phyloP scores from a whole-genome alignment of 768 basidiomycete species.

The Brasilioporus rufonigricans region DNA sequence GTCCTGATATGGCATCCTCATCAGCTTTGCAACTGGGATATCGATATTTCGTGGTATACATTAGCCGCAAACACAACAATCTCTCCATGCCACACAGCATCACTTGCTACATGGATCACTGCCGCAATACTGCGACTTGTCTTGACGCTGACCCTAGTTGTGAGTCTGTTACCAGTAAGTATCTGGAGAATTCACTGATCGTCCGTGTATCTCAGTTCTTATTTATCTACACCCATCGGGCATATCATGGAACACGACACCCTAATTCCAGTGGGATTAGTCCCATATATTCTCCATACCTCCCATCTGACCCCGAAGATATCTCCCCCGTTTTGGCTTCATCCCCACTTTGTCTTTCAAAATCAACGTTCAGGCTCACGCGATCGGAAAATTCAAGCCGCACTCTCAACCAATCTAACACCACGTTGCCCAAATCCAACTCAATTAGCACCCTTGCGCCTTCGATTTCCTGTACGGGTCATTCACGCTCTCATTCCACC shows the following conservation, averaged over 20 bases:
- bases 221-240: conserved; percentile 20
- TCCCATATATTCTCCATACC: conserved; percentile 15
- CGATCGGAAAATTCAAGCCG: conserved; percentile 21
- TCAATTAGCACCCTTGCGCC: conserved; percentile 29
- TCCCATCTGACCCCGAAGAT: conserved; percentile 22
- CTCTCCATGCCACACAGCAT: conserved; percentile 13
- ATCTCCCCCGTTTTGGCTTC: conserved; percentile 16
- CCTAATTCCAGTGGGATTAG: conserved; percentile 10
- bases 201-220: conserved; percentile 14
- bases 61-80: conserved; percentile 24
- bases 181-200: conserved; percentile 4
- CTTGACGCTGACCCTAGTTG: conserved; percentile 50
- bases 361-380: conserved; percentile 9
- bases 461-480: conserved; percentile 25
- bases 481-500: conserved; percentile 18
- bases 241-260: conserved; percentile 17
- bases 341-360: conserved; percentile 11
- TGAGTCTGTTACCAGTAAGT: conserved; percentile 35
- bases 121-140: conserved; percentile 52
- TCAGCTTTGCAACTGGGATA: conserved; percentile 57
- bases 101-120: conserved; percentile 54
- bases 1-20: conserved; percentile 51
- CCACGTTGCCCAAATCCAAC: conserved; percentile 24
- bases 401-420: conserved; percentile 19
- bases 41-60: conserved; percentile 66